Evolutionary conservation across 2,329 filamentous ascomycete species (phyloP).

Genomic region (Curvularia eragrostidis): DNA sequence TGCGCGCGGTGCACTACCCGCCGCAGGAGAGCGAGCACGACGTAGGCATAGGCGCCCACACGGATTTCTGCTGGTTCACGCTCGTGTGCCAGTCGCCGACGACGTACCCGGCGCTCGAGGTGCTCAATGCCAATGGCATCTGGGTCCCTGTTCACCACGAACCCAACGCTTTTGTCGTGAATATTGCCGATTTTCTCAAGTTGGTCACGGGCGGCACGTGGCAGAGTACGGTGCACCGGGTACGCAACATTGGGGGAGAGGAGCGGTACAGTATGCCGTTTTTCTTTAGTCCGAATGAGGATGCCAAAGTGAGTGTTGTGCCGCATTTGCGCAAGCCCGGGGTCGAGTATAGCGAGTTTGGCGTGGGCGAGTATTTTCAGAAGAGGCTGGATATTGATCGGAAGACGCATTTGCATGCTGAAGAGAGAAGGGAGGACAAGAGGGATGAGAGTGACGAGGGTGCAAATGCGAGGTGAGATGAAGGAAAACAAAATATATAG

Average conservation of each 20-base stretch:
- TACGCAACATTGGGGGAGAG: constrained; percentile 49
- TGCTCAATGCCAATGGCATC: constrained; percentile 52
- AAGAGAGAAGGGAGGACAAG: constrained; percentile 12
- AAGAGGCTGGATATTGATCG: constrained; percentile 42
- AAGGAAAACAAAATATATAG: not conserved
- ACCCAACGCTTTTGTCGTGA: constrained; percentile 50
- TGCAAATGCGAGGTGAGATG: not conserved
- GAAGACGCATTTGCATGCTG: constrained; percentile 38
- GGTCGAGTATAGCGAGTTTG: constrained; percentile 37
- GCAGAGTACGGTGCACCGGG: constrained; percentile 51
- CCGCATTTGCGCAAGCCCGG: constrained; percentile 37
- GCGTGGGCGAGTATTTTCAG: constrained; percentile 44
- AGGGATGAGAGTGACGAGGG: constrained; percentile 3
- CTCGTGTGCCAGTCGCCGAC: constrained; percentile 46
- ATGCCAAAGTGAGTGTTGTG: constrained; percentile 42
- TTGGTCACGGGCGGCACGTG: constrained; percentile 52
- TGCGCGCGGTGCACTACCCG: constrained; percentile 53
- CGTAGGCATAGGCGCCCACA: constrained; percentile 52
- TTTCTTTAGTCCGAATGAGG: constrained; percentile 50
- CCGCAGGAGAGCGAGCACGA: constrained; percentile 40
- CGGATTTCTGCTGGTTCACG: constrained; percentile 55
- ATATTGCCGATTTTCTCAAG: constrained; percentile 53
- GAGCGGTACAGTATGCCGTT: constrained; percentile 53
- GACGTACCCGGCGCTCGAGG: constrained; percentile 45
- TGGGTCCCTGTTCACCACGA: constrained; percentile 51